Evolutionary conservation across 176 grass and related monocot genomes (phyloP), one percentile per base, ranked within the genome.

Genomic region (Oryza rufipogon): DNA sequence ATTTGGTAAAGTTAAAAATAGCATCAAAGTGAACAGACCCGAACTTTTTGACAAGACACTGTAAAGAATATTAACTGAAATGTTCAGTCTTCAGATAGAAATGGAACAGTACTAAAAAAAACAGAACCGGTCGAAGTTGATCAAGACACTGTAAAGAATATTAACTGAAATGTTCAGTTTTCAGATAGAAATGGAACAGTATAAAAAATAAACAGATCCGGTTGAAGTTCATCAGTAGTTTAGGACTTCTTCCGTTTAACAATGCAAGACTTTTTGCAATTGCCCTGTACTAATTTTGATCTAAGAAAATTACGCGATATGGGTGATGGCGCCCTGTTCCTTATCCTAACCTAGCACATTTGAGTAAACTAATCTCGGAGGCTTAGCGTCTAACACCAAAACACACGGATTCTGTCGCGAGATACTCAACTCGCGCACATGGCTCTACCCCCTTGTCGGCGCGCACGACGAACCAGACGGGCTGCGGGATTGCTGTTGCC

Each of bases 151-250:
- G n/a, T 25, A 63, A 26, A 46, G 9, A 4, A 46, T 14, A 19
- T 68, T 20, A 19, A 76, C 38, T 76, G 49, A 63, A 61, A 64
- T 26, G 16, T 34, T 67, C 36, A 87, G 39, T 36, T 4, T 48
- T 48, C 54, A 36, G 25, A 63, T 33, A 45, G 36, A 71, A 82
- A 71, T 51, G 63, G 64, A 45, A 75, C 20, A 25, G 15, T 3
- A 63, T 11, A 9, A 1, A 61, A 61, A 60, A 61, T 22, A 58
- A 58, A 58, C 19, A 58, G 54, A 58, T 20, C 17, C 8, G 54
- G 20, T 58, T 1, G 15, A 7, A 58, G 19, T 58, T 58, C 17
- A 58, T 20, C 3, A 58, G 54, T 20, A 20, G 54, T 58, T 20
- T 58, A 20, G 1, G 20, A 7, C 6, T 8, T 30, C 28, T 30